These are phyloP conservation scores for Candida ascalaphidarum DNA, from an alignment of 805 yeast species.

Conservation along the genomic window DNA sequence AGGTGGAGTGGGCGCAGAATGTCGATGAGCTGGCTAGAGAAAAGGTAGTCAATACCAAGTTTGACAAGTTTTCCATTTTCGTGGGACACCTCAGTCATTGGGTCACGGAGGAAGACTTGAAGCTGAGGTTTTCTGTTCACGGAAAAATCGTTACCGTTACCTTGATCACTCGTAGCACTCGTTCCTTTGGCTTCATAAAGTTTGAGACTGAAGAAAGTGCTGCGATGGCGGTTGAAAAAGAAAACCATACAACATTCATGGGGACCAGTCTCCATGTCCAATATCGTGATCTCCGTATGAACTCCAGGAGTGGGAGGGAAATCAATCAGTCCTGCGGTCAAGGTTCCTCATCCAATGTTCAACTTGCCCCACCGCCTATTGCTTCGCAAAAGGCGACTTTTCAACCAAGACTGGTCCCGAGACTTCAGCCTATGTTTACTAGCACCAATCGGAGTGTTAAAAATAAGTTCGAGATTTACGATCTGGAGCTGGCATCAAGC, in stretches of 20 bases:
- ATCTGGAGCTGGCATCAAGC: too few species aligned
- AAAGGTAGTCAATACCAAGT: slow-evolving; percentile 6
- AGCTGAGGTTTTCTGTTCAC: slow-evolving; percentile 54
- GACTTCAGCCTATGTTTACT: too few species aligned
- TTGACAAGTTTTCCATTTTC: slow-evolving; percentile 69
- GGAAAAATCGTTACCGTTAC: slow-evolving; percentile 57
- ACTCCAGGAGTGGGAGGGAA: too few species aligned
- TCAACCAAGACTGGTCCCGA: too few species aligned
- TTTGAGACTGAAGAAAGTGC: slow-evolving; percentile 63
- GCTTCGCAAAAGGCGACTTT: too few species aligned
- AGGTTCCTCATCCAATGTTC: too few species aligned
- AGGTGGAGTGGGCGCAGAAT: slow-evolving; percentile 83
- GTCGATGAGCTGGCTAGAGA: slow-evolving; percentile 36
- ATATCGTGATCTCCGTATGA: slow-evolving; percentile 48
- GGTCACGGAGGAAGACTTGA: slow-evolving; percentile 47
- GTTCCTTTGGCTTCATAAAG: slow-evolving; percentile 66
- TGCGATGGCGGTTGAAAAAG: slow-evolving; percentile 79
- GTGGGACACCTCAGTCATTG: slow-evolving; percentile 61
- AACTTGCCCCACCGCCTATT: too few species aligned
- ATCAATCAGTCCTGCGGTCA: too few species aligned
- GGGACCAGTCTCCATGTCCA: slow-evolving; percentile 80
- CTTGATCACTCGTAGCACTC: slow-evolving; percentile 40
- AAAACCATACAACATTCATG: slow-evolving; percentile 70
- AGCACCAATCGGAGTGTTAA: too few species aligned
- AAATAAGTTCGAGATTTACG: too few species aligned